Conservation (phyloP, 2,329 filamentous ascomycete genomes). For the Pseudogymnoascus sp. region DNA sequence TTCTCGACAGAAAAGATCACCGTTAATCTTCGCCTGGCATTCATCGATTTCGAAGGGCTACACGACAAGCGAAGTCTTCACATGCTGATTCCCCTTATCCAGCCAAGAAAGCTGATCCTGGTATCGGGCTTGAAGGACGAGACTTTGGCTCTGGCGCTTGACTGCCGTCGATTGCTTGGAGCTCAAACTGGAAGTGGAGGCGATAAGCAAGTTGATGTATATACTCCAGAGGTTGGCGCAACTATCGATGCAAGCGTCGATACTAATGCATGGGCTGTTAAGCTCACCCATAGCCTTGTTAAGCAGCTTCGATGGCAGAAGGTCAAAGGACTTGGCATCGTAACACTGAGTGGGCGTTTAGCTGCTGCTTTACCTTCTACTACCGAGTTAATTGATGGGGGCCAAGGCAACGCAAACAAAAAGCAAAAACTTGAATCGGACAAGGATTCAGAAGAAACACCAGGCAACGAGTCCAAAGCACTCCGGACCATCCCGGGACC, state of each 20-base stretch:
- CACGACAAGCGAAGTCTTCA: constrained; percentile 90
- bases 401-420: constrained; percentile 35
- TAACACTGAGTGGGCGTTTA: constrained; percentile 76
- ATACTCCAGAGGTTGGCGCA: constrained; percentile 67
- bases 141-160: constrained; percentile 66
- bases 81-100: constrained; percentile 89
- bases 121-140: constrained; percentile 73
- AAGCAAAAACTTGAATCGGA: constrained; percentile 33
- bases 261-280: constrained; percentile 94
- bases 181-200: constrained; percentile 35
- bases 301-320: constrained; percentile 91
- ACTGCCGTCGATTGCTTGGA: constrained; percentile 64
- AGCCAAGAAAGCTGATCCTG: constrained; percentile 90
- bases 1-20: constrained; percentile 54
- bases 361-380: constrained; percentile 37
- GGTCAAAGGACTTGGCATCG: constrained; percentile 79
- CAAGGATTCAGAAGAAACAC: constrained; percentile 13
- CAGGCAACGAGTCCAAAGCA: constrained; percentile 13
- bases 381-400: constrained; percentile 33
- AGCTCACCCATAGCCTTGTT: constrained; percentile 74
- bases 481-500: constrained; percentile 11
- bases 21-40: constrained; percentile 69
- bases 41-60: constrained; percentile 84
- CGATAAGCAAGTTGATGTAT: constrained; percentile 56
- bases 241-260: constrained; percentile 87